These are phyloP conservation scores for Pterocarpus macrocarpus DNA, from an alignment of 306 rosid genomes.

Conservation along the genomic window DNA sequence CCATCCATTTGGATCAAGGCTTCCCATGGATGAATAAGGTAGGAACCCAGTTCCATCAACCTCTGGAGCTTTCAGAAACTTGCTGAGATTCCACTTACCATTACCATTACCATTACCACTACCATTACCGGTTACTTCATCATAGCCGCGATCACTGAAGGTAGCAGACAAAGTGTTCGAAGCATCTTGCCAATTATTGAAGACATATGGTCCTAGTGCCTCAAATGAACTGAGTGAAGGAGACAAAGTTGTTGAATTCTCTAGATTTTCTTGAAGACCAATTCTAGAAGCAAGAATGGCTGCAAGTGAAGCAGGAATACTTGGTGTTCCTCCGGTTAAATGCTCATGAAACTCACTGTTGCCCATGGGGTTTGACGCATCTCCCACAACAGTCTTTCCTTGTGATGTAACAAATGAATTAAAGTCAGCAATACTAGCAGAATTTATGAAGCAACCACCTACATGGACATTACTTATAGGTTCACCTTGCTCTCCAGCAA, in stretches of 20 bases:
- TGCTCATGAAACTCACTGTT: conserved; percentile 56
- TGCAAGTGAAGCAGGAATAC: conserved; percentile 53
- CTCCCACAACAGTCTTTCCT: conserved; percentile 47
- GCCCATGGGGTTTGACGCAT: conserved; percentile 44
- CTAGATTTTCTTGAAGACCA: conserved; percentile 60
- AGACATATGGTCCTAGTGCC: conserved; percentile 48
- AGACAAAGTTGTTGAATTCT: conserved; percentile 51
- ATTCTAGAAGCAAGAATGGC: conserved; percentile 53
- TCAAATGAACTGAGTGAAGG: conserved; percentile 53
- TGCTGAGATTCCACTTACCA: conserved; percentile 47
- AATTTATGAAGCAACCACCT: conserved; percentile 43
- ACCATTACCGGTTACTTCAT: conserved; percentile 48
- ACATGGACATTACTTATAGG: conserved; percentile 37
- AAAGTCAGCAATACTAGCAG: conserved; percentile 42
- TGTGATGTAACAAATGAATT: conserved; percentile 45
- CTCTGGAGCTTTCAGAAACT: conserved; percentile 48
- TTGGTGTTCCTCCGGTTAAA: conserved; percentile 42
- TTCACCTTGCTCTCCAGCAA: conserved; percentile 52
- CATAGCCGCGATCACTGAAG: conserved; percentile 42
- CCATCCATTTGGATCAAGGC: conserved; percentile 63
- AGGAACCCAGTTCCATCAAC: conserved; percentile 35
- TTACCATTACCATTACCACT: conserved; percentile 39
- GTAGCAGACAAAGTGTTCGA: conserved; percentile 53
- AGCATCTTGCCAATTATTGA: conserved; percentile 56
- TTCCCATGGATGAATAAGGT: conserved; percentile 53